These are phyloP conservation scores for Byssothecium circinans DNA, from an alignment of 2,329 filamentous ascomycete genomes.

Conservation along the genomic window DNA sequence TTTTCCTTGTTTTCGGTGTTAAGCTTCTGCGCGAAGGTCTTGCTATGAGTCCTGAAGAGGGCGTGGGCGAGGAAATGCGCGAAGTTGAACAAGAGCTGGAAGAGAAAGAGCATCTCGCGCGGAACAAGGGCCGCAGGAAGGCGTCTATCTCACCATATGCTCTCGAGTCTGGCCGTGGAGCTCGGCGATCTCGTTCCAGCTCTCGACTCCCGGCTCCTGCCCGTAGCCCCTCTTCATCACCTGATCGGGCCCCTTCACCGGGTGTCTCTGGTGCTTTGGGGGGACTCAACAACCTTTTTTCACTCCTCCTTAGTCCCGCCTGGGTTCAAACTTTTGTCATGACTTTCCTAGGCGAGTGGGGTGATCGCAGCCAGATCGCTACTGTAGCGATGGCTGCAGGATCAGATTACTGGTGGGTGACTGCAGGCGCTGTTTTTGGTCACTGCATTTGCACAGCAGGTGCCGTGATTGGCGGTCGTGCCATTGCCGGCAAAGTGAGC, in stretches of 20 bases:
- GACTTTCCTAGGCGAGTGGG: slow-evolving; percentile 99
- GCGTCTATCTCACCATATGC: slow-evolving; percentile 73
- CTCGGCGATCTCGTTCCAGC: slow-evolving; percentile 70
- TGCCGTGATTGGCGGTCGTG: slow-evolving; percentile 87
- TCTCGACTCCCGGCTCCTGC: slow-evolving; percentile 78
- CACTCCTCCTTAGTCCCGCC: slow-evolving; percentile 85
- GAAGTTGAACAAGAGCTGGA: slow-evolving; percentile 94
- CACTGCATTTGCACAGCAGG: slow-evolving; percentile 89
- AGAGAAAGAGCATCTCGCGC: slow-evolving; percentile 81
- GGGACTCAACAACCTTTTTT: slow-evolving; percentile 83
- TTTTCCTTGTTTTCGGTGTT: slow-evolving; percentile 88
- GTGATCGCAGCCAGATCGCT: slow-evolving; percentile 94
- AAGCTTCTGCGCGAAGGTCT: slow-evolving; percentile 85
- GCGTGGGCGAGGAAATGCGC: slow-evolving; percentile 95
- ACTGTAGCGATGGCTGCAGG: slow-evolving; percentile 99
- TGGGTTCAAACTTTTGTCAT: slow-evolving; percentile 99
- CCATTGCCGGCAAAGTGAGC: slow-evolving; percentile 91
- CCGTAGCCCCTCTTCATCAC: slow-evolving; percentile 70
- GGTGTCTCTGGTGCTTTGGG: slow-evolving; percentile 54
- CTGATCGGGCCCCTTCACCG: slow-evolving; percentile 48
- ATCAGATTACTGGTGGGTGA: slow-evolving; percentile 99
- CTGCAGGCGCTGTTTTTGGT: slow-evolving; percentile 79
- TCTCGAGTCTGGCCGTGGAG: slow-evolving; percentile 75
- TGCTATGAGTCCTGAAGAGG: slow-evolving; percentile 84
- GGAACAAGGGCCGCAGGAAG: slow-evolving; percentile 63